phyloP scores from a whole-genome alignment of 2,329 filamentous ascomycete species.

The Eutypella sp. region DNA sequence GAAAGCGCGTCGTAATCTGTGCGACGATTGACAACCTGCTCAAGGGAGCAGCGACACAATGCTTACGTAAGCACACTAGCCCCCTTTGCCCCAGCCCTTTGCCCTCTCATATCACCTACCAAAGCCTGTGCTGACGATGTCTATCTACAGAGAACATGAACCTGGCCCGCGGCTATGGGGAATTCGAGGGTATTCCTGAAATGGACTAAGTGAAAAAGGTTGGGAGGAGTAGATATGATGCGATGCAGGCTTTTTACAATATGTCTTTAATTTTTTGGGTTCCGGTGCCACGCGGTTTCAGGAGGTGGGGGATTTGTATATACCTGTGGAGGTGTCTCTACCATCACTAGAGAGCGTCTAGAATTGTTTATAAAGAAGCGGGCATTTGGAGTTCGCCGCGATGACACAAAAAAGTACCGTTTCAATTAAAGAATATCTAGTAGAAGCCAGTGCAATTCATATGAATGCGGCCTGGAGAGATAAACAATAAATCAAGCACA shows the following conservation, averaged over 20 bases:
- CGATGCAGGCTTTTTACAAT: neutral
- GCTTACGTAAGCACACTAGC: constrained; percentile 64
- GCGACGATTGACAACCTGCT: constrained; percentile 90
- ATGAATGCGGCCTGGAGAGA: no score
- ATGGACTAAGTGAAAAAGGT: neutral
- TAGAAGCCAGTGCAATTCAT: no score
- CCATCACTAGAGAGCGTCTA: neutral
- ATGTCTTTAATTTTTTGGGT: neutral
- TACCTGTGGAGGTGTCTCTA: neutral
- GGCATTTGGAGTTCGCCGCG: neutral
- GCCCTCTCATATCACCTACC: neutral
- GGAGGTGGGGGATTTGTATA: neutral
- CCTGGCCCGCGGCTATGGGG: neutral
- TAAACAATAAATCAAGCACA: no score
- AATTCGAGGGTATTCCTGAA: neutral
- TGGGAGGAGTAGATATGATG: neutral
- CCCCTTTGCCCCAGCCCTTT: neutral
- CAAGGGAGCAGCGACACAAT: constrained; percentile 91
- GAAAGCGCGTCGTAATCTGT: constrained; percentile 90
- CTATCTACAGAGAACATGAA: neutral
- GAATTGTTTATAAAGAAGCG: neutral
- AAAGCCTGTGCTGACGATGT: neutral
- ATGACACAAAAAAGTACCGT: no score
- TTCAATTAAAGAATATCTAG: no score
- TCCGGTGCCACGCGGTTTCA: neutral